Base-by-base conservation (phyloP, 805 yeast species). In the Novakomyces olei region DNA sequence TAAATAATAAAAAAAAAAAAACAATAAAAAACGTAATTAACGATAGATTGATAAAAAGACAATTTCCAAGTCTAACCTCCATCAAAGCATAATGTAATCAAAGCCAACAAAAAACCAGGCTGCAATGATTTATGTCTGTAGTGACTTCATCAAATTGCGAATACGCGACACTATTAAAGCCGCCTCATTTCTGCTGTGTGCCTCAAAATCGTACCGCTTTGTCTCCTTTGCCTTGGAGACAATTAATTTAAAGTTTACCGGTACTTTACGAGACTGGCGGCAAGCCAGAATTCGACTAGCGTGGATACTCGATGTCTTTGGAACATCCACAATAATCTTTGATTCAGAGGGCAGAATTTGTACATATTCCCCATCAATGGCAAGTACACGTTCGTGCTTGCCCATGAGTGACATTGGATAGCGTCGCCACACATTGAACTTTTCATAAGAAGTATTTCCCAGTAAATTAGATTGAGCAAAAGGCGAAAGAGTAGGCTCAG, bases 321-420 rank as follows among this genome's bases (percentile, higher is more conserved):
- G 66, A 50, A 52, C 46, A 34, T 75, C 88, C 44, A 75, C 68
- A 65, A 79, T 67, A 41, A 65, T 67, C 36, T 68, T 61, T 37
- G 78, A 85, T 43, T 77, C 80, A 5, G 81, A 72, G 0, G 95
- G 94, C 44, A 79, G 68, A 31, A 85, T 66, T 44, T 83, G 85
- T 9, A 85, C 68, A 45, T 80, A 81, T 44, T 80, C 92, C n/a
- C 95, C 96, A 51, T 85, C 96, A 25, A 85, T 67, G 1, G 88
- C 81, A 20, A 85, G 58, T 1, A 81, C 67, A 43, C 88, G 68
- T 43, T 81, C 92, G 38, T 78, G 78, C 34, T 81, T 63, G 36
- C 69, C 70, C 37, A 76, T 67, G 41, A 85, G 71, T 0, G 91
- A 72, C 69, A 74, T 67, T 15, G 81, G 83, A 44, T 83, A 85